phyloP scores from a whole-genome alignment of 1,139 yeast genomes.

The Yamadazyma sp. region DNA sequence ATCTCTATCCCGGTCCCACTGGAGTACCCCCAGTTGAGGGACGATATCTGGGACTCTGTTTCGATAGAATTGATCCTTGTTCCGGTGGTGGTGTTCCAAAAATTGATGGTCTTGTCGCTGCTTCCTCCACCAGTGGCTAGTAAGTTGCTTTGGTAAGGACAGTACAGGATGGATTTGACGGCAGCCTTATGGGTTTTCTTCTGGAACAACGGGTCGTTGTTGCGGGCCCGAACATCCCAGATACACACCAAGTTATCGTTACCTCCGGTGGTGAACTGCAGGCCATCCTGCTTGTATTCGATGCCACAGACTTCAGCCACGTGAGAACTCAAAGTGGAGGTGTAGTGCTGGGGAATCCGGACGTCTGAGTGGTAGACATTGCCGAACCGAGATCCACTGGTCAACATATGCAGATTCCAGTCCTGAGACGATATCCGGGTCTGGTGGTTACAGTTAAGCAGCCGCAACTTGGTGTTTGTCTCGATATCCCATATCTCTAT shows the following conservation, averaged over 20 bases:
- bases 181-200: constrained; percentile 90
- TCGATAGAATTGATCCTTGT: constrained; percentile 83
- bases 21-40: constrained; percentile 86
- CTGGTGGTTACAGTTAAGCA: constrained; percentile 66
- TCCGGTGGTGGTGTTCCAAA: constrained; percentile 95
- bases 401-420: constrained; percentile 81
- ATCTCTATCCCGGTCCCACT: constrained; percentile 77
- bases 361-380: constrained; percentile 89
- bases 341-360: constrained; percentile 78
- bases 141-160: constrained; percentile 80
- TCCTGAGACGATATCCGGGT: constrained; percentile 80
- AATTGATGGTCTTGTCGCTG: constrained; percentile 83
- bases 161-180: constrained; percentile 94
- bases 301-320: constrained; percentile 92
- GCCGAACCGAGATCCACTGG: constrained; percentile 85
- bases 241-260: constrained; percentile 91
- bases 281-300: constrained; percentile 82
- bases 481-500: constrained; percentile 96
- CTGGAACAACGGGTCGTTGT: constrained; percentile 62
- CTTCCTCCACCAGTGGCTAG: constrained; percentile 98
- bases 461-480: constrained; percentile 68
- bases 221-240: constrained; percentile 82
- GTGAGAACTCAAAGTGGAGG: constrained; percentile 58
- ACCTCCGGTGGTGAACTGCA: constrained; percentile 89
- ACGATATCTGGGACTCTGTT: constrained; percentile 91